Evolutionary conservation across 1,284 basidiomycete genomes (phyloP).

Genomic region (Erythrobasidium hasegawianum): DNA sequence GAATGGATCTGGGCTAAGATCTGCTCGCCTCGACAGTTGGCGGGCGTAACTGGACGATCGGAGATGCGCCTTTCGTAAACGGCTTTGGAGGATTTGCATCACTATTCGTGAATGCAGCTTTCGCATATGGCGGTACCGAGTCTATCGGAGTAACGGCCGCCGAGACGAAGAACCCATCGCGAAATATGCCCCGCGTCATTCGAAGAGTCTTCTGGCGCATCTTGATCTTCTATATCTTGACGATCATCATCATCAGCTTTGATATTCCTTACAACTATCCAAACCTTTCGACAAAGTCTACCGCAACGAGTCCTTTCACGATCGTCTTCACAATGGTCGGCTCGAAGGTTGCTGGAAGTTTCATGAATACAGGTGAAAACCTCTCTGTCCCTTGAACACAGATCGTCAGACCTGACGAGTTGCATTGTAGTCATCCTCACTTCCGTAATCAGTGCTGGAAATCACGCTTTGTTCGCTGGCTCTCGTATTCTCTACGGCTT

Average conservation of each 20-base stretch:
- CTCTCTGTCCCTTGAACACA: too few species aligned
- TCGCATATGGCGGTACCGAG: slow-evolving; percentile 75
- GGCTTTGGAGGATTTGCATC: slow-evolving; percentile 43
- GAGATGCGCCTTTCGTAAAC: slow-evolving; percentile 11
- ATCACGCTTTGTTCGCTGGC: slow-evolving; percentile 57
- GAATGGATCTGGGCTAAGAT: not conserved
- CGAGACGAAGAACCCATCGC: slow-evolving; percentile 49
- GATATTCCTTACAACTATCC: slow-evolving; percentile 14
- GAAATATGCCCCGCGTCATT: slow-evolving; percentile 44
- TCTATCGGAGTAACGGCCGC: slow-evolving; percentile 41
- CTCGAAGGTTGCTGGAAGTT: not conserved
- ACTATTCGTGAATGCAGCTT: slow-evolving; percentile 58
- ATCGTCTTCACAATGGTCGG: not conserved
- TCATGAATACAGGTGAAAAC: not conserved
- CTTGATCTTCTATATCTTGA: slow-evolving; percentile 63
- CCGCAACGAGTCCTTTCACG: slow-evolving; percentile 41
- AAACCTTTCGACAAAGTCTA: slow-evolving; percentile 35
- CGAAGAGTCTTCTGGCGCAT: slow-evolving; percentile 69
- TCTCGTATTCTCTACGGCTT: slow-evolving; percentile 57
- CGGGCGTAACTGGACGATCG: slow-evolving; percentile 30
- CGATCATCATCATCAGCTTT: slow-evolving; percentile 29
- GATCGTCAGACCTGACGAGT: too few species aligned
- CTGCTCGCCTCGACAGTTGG: slow-evolving; percentile 22
- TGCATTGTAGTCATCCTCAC: slow-evolving; percentile 52
- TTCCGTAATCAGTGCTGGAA: slow-evolving; percentile 55